Conservation (phyloP, 306 rosid species). For the Trifolium dubium region DNA sequence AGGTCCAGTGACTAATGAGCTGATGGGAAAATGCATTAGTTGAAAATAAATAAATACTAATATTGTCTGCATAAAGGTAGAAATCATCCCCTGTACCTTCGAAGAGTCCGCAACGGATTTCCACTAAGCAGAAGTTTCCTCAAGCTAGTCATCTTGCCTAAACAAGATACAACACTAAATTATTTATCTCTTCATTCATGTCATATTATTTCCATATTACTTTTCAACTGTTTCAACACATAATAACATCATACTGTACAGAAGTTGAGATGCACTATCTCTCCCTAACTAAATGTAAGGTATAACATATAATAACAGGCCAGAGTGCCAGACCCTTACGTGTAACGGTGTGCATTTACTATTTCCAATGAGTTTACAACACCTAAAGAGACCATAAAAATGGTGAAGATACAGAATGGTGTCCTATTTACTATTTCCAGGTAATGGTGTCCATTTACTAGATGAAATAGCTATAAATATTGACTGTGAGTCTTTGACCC, state of each 20-base stretch:
- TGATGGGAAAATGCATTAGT: conserved; percentile 48
- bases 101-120: conserved; percentile 83
- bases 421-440: not conserved
- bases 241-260: conserved; percentile 25
- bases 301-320: conserved; percentile 23
- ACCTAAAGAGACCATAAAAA: conserved; percentile 11
- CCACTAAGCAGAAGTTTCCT: conserved; percentile 87
- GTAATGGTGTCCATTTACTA: conserved; percentile 16
- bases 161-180: conserved; percentile 36
- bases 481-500: not conserved
- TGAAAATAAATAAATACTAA: conserved; percentile 33
- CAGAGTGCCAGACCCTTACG: conserved; percentile 7
- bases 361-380: not conserved
- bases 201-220: conserved; percentile 12
- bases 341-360: conserved; percentile 18
- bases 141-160: conserved; percentile 92
- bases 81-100: conserved; percentile 63
- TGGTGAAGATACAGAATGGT: conserved; percentile 14
- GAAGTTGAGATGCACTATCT: conserved; percentile 32
- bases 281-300: not conserved
- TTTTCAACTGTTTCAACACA: conserved; percentile 19
- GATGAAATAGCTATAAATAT: conserved; percentile 22
- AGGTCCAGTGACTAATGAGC: conserved; percentile 91
- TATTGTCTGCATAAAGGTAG: conserved; percentile 24
- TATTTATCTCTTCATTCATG: conserved; percentile 33